Evolutionary conservation across 768 basidiomycete species (phyloP), one percentile per base, ranked within the genome.

Genomic region (Rhizopogon roseolus): DNA sequence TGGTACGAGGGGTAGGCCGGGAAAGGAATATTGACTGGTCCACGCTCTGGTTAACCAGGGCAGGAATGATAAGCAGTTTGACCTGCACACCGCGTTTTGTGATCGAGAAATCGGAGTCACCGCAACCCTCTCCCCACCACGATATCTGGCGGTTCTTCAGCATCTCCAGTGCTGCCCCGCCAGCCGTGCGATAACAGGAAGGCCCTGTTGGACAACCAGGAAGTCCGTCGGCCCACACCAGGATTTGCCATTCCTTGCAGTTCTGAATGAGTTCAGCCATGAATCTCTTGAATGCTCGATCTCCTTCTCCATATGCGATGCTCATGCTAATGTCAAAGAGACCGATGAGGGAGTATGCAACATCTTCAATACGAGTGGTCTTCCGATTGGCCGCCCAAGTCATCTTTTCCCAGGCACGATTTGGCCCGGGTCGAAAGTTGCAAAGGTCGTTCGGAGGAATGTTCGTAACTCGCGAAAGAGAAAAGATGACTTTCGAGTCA

Each of bases 301-400:
- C 40, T 28, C 60, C 60, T 40, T 57, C 59, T 22, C 60, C 60
- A 44, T 62, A 62, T 29, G 50, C 50, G 17, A 62, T 52, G 2
- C 56, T 39, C 14, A 62, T 41, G 32, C 45, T 49, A 25, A 57
- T 46, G 39, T 60, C 52, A 17, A 62, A 57, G 19, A 62, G 39
- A 14, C 57, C 59, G 29, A 54, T 44, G 40, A 62, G 49, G 6
- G 53, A 58, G 41, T 62, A 60, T 11, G 60, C 57, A n/a, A 37
- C 41, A 41, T 62, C 61, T 39, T 61, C 61, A 19, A 43, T 37
- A 14, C 57, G 49, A 5, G 61, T 62, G 13, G 60, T 62, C 29
- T 49, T 55, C 42, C 61, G 40, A 4, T 41, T 52, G 16, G 60
- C 46, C 0, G 57, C 61, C 61, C 61, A 58, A 19, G 25, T 50